Conservation (phyloP, 495 filamentous ascomycete species). For the Penicillium parvum region DNA sequence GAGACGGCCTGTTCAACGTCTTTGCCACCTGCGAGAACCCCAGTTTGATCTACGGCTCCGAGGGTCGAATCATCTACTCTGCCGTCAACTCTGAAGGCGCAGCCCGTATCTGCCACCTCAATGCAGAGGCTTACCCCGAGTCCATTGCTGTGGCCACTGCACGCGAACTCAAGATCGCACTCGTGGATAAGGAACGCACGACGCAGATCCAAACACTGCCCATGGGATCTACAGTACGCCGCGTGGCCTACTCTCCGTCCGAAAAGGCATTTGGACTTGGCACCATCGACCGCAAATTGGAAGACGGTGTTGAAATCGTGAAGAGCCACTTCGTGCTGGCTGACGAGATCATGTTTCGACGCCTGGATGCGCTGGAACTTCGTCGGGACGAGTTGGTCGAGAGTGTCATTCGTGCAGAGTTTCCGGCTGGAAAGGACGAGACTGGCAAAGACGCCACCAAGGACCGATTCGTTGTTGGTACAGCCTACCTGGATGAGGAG, state of each 20-base stretch:
- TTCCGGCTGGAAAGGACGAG: constrained; percentile 58
- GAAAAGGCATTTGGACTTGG: constrained; percentile 84
- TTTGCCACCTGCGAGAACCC: constrained; percentile 94
- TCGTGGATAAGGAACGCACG: constrained; percentile 77
- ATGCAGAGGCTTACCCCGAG: constrained; percentile 73
- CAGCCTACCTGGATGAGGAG: constrained; percentile 66
- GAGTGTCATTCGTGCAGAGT: constrained; percentile 71
- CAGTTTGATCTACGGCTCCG: constrained; percentile 83
- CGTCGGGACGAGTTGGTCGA: constrained; percentile 75
- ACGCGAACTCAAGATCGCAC: constrained; percentile 70
- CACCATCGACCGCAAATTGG: constrained; percentile 63
- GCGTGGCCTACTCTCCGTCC: constrained; percentile 77
- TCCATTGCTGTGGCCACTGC: constrained; percentile 77
- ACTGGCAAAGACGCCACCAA: constrained; percentile 30
- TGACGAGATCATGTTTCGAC: constrained; percentile 55
- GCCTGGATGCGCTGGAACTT: constrained; percentile 48
- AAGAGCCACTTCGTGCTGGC: constrained; percentile 57
- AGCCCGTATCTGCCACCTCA: constrained; percentile 73
- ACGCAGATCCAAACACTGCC: constrained; percentile 79
- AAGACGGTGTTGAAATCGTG: constrained; percentile 54
- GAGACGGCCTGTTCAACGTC: constrained; percentile 65
- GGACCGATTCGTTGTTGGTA: constrained; percentile 87
- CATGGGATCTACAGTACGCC: constrained; percentile 77
- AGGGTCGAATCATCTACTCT: constrained; percentile 86
- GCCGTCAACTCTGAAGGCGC: constrained; percentile 91